Percentiles rank a stretch among this genome's conserved stretches.
Evolutionary conservation across 1,139 yeast genomes (phyloP).

Genomic region (Magnusiomyces tetraspermus): DNA sequence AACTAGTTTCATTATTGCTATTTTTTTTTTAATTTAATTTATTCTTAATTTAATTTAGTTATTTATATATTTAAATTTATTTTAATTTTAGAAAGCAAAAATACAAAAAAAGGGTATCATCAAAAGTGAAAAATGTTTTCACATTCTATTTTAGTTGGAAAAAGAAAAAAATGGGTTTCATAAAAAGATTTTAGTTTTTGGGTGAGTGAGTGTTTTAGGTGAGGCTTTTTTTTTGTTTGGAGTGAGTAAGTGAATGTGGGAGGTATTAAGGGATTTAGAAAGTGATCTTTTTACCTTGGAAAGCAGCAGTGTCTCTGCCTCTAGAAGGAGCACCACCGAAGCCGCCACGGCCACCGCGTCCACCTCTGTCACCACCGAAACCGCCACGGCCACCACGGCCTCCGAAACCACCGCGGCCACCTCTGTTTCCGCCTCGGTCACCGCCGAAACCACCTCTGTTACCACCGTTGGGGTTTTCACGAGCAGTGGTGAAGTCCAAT

Average conservation of each 20-base stretch:
- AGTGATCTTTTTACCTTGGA: slow-evolving; percentile 34
- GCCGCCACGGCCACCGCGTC: neutral
- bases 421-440: slow-evolving; percentile 28
- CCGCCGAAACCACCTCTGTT: slow-evolving; percentile 39
- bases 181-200: too few species aligned
- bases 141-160: too few species aligned
- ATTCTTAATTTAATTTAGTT: too few species aligned
- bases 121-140: too few species aligned
- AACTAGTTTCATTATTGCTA: too few species aligned
- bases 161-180: too few species aligned
- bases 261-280: slow-evolving; percentile 26
- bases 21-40: too few species aligned
- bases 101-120: too few species aligned
- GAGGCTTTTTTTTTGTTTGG: neutral
- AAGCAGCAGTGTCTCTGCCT: slow-evolving; percentile 23
- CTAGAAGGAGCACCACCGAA: slow-evolving; percentile 3
- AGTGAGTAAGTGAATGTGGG: neutral
- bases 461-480: slow-evolving; percentile 42
- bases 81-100: too few species aligned
- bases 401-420: slow-evolving; percentile 40
- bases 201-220: too few species aligned
- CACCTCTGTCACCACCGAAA: slow-evolving; percentile 21
- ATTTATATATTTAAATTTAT: too few species aligned
- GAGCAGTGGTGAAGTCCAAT: slow-evolving; percentile 90
- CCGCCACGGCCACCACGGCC: slow-evolving; percentile 27